A percentile compares a stretch with the other conserved stretches of the same genome.
Evolutionary conservation across 352 stramenopile genomes (phyloP).

Genomic region (Globisporangium recalcitrans): DNA sequence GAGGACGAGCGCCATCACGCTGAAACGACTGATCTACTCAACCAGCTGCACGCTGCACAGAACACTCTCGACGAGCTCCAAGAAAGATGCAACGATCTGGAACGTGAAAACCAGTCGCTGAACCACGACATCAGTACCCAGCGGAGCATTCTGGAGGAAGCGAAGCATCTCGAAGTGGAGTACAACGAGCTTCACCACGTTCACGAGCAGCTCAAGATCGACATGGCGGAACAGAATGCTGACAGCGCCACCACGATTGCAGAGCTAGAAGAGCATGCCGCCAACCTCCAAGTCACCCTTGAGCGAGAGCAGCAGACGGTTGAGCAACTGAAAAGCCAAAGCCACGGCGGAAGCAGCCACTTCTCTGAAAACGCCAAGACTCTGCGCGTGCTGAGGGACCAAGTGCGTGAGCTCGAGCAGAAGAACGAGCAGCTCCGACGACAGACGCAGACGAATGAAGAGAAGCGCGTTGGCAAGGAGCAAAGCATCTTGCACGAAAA

Average conservation of each 20-base stretch:
- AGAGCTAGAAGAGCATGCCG: conserved; percentile 46
- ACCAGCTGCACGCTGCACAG: conserved; percentile 26
- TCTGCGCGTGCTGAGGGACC: conserved; percentile 15
- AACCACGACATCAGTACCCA: conserved; percentile 26
- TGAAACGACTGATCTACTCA: conserved; percentile 21
- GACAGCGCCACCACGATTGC: conserved; percentile 28
- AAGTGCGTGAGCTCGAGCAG: conserved; percentile 29
- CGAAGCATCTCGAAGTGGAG: conserved; percentile 19
- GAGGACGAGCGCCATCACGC: conserved; percentile 22
- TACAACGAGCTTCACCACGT: conserved; percentile 28
- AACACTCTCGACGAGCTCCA: conserved; percentile 20
- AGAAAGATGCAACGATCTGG: conserved; percentile 28
- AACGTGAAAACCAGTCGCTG: conserved; percentile 41
- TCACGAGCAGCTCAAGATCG: conserved; percentile 36
- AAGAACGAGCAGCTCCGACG: conserved; percentile 30
- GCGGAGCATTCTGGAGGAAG: conserved; percentile 14
- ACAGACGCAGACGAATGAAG: conserved; percentile 31
- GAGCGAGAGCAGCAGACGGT: conserved; percentile 48
- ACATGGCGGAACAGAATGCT: conserved; percentile 23
- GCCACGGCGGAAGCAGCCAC: conserved; percentile 24
- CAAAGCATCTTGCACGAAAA: conserved; percentile 48
- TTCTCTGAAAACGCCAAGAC: conserved; percentile 17
- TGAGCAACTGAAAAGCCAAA: conserved; percentile 40
- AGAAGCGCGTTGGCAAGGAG: conserved; percentile 34
- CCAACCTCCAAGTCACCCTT: conserved; percentile 55